Evolutionary conservation across 2,329 filamentous ascomycete species (phyloP), one percentile per base, ranked within the genome.

Genomic region (Furcasterigmium furcatum): DNA sequence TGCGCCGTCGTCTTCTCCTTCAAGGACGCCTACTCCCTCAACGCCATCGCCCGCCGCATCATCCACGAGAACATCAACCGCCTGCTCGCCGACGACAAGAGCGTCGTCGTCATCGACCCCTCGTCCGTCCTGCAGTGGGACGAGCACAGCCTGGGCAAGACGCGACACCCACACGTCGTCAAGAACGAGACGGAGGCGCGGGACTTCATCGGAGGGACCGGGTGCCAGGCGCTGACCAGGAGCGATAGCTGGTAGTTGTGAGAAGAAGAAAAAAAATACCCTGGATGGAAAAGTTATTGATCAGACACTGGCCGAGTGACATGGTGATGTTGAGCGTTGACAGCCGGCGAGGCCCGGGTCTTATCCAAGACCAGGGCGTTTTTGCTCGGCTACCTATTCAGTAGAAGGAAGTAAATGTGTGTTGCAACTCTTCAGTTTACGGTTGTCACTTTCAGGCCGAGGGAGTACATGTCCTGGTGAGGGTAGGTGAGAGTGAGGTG

Each of bases 1-100:
- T 63, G 59, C 29, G 62, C 62, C 0, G 54, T 65, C 2, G 53
- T 65, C 1, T 59, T 65, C 21, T 64, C 61, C 0, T 57, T 65
- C 45, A 55, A 58, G 4, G 60, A 61, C n/a, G 57, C 55, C 9
- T 63, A 61, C 27, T 65, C 62, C 0, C 52, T 65, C 4, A 65
- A 57, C 21, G 35, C 46, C 1, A 54, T 65, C 3, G 62, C 62
- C 0, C 56, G 55, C 16, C 46, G 55, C 3, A 57, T 65, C 9
- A 51, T 65, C 2, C 59, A 55, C 8, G 61, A 62, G 30, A 52
- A 58, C 9, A 56, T 65, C 3, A 41, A 44, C 2, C 48, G 61
- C 1, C 50, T 65, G 4, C 20, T 61, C 0, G 14, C 43, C 1
- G 57, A 57, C 7, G 54, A 51, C 12, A 54, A 54, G 41, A 57